A percentile compares a stretch with the other conserved stretches of the same genome.
phyloP scores from a whole-genome alignment of 768 basidiomycete genomes.

The Hortiboletus campestris region DNA sequence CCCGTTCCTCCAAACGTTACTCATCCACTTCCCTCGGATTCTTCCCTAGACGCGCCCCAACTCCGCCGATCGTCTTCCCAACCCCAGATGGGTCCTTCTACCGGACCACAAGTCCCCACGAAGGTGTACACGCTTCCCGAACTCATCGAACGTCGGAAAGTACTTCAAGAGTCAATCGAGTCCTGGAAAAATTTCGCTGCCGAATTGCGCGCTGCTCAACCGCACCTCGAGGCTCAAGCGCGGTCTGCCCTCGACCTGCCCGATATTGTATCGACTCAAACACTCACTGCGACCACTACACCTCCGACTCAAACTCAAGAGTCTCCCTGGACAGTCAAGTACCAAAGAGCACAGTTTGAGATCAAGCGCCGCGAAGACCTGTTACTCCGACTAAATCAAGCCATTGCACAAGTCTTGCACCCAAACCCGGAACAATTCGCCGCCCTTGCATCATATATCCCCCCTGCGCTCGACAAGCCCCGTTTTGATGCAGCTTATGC shows the following conservation, averaged over 20 bases:
- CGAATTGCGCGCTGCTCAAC: constrained; percentile 18
- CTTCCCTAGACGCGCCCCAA: constrained; percentile 16
- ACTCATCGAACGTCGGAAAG: constrained; percentile 23
- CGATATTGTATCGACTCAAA: background rate
- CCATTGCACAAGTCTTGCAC: constrained; percentile 22
- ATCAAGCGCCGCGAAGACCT: constrained; percentile 32
- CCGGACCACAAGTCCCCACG: constrained; percentile 12
- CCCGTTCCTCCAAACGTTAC: background rate
- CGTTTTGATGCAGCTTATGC: constrained; percentile 29
- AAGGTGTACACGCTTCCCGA: constrained; percentile 26
- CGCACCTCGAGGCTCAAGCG: constrained; percentile 10
- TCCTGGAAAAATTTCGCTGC: constrained; percentile 20
- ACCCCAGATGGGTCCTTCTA: constrained; percentile 22
- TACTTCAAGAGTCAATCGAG: constrained; percentile 28
- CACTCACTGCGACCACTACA: background rate
- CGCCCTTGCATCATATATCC: constrained; percentile 27
- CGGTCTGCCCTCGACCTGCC: background rate
- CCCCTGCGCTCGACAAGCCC: constrained; percentile 29
- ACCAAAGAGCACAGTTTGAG: constrained; percentile 27
- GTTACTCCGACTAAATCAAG: constrained; percentile 27
- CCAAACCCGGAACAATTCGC: constrained; percentile 24
- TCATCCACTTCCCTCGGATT: constrained; percentile 1
- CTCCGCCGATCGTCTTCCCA: constrained; percentile 32
- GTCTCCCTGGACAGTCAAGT: constrained; percentile 20
- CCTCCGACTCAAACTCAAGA: constrained; percentile 12